Evolutionary conservation across 2,329 filamentous ascomycete species (phyloP), one percentile per base, ranked within the genome.

Genomic region (Aspergillus sp.): DNA sequence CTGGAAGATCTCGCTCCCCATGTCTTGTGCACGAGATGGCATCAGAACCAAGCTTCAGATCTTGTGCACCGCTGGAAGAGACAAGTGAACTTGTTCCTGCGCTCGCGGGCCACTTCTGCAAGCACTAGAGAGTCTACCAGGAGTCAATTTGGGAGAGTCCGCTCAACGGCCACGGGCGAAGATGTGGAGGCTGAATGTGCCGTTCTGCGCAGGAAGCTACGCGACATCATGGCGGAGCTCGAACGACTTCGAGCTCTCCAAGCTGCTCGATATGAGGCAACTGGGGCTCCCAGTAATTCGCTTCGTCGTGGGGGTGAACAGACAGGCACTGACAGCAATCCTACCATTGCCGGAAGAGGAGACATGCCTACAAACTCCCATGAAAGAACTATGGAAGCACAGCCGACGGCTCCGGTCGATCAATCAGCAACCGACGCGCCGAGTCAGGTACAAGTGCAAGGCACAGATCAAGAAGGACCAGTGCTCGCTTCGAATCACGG

Each of bases 1-100:
- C 49, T 66, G 0, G 43, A 59, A 31, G 42, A 61, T 13, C 23
- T 67, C 6, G 64, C 64, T n/a, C 60, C 61, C 20, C 29, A 56
- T 29, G 58, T 61, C 7, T 41, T 67, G 23, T 66, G 64, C 46
- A 58, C 10, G 19, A 29, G 42, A 2, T 55, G 40, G 3, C 64
- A 65, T 42, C 60, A 65, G 31, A 16, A 25, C 6, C 61, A 64
- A 40, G 62, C 61, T 11, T 29, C 29, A 1, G 25, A 14, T 34
- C 52, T 64, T 43, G 25, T 32, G 1, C 1, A 17, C 23, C 45
- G 52, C 7, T 60, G 58, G 58, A 47, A 55, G 36, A 31, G 29
- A 31, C n/a, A 47, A 34, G 47, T 61, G 10, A 16, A 20, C 13
- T 16, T 0, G 16, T 42, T 19, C 7, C 25, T 42, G 38, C 13